These are phyloP conservation scores for Melampsora larici-populina DNA, from an alignment of 1,284 basidiomycete genomes.

Conservation along the genomic window DNA sequence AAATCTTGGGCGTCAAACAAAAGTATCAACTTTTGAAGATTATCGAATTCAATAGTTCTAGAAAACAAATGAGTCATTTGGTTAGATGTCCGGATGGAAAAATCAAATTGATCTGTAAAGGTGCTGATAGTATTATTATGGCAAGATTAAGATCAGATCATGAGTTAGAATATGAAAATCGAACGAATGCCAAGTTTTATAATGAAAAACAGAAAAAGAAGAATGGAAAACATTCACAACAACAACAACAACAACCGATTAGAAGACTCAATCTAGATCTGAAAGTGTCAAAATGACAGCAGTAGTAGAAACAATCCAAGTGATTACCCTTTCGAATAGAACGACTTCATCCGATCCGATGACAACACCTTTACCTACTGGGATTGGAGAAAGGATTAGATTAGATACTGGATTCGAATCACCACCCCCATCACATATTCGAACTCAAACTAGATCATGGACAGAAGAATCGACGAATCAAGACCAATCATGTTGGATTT, in stretches of 20 bases:
- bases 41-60: constrained; percentile 86
- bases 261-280: constrained; percentile 17
- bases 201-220: background rate
- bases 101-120: constrained; percentile 85
- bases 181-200: constrained; percentile 59
- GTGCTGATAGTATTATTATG: constrained; percentile 94
- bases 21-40: constrained; percentile 73
- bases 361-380: background rate
- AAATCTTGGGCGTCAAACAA: constrained; percentile 84
- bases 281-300: constrained; percentile 41
- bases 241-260: background rate
- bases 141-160: no score
- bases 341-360: background rate
- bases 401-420: background rate
- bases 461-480: background rate
- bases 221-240: no score
- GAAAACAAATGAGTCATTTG: constrained; percentile 90
- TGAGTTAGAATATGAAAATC: constrained; percentile 69
- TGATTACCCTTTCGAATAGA: background rate
- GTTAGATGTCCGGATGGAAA: constrained; percentile 76
- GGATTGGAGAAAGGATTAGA: background rate
- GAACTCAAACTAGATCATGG: background rate
- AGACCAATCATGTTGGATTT: background rate
- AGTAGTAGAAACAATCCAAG: background rate
- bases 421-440: background rate